These are phyloP conservation scores for Ascoidea rubescens DNA, from an alignment of 805 yeast species.

Conservation along the genomic window DNA sequence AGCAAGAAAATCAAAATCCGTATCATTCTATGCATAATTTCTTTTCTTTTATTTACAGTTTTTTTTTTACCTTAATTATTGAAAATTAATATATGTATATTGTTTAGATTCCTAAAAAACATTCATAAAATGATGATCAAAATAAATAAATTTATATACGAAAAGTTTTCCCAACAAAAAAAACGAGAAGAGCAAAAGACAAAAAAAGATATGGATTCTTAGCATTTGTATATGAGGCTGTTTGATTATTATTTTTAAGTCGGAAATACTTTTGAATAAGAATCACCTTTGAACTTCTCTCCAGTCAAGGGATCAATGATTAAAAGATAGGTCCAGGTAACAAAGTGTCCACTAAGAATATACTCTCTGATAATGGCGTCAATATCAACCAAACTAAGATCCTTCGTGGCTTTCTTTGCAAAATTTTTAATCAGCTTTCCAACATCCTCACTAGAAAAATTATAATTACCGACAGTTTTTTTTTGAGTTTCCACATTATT, in stretches of 20 bases:
- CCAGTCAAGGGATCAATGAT: constrained; percentile 10
- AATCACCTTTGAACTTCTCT: constrained; percentile 1
- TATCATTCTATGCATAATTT: constrained; percentile 80
- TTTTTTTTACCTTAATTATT: not conserved
- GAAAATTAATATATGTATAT: constrained; percentile 1
- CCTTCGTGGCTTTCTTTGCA: not conserved
- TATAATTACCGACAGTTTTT: not conserved
- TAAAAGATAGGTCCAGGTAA: not conserved
- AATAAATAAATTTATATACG: not conserved
- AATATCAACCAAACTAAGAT: not conserved
- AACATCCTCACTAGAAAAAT: constrained; percentile 1
- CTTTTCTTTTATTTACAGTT: constrained; percentile 2
- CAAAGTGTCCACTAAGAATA: not conserved
- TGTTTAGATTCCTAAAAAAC: not conserved
- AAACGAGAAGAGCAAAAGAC: no score
- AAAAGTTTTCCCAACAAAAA: no score
- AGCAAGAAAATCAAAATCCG: constrained; percentile 90
- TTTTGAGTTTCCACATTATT: not conserved
- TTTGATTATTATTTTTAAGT: no score
- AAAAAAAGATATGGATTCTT: no score
- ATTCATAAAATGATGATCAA: not conserved
- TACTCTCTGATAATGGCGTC: not conserved
- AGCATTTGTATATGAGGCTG: no score
- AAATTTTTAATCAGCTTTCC: not conserved
- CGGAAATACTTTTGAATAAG: constrained; percentile 9